Evolutionary conservation across 139 green algal species (phyloP), one percentile per base, ranked within the genome.

Genomic region (Chlamydomonas sp.): DNA sequence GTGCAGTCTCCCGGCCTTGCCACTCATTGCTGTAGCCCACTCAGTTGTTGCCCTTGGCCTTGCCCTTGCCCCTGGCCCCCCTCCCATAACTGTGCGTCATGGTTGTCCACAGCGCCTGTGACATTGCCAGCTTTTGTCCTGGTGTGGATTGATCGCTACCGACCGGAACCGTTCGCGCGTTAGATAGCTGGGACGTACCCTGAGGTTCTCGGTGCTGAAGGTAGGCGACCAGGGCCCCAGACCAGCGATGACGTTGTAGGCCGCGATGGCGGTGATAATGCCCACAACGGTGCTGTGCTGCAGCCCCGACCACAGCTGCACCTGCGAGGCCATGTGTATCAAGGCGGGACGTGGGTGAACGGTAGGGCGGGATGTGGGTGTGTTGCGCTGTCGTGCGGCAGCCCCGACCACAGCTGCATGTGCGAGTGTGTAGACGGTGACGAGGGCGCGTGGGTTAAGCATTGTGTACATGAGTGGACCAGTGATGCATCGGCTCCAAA

Each of bases 181-280:
- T 12, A 9, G 9, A 16, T 12, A 9, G 9, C 64, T 61, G 2
- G 15, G 18, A 31, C 83, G 18, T 68, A 89, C 85, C 67, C 68
- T 77, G 61, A 89, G 77, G 77, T 89, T 89, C 85, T 89, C 85
- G 1, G 67, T 17, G 2, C 59, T 59, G 72, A 86, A 90, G 62
- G 86, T 90, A 71, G 86, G 86, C 59, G 71, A 83, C 79, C 86
- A 86, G 79, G 86, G 86, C 6, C 69, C 72, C 72, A 90, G 86
- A 0, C 62, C 86, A 7, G 67, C 86, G 57, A 90, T 9, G 10
- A 81, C 63, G 80, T 90, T 87, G 79, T 87, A 90, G 5, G 72
- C 66, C 49, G 83, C 59, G 59, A 90, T 78, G 71, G 73, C 86
- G 73, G 78, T 7, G 63, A 79, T 49, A 72, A 85, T 64, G 59